phyloP scores from a whole-genome alignment of 2,329 filamentous ascomycete species.

The Gaeumannomyces tritici region DNA sequence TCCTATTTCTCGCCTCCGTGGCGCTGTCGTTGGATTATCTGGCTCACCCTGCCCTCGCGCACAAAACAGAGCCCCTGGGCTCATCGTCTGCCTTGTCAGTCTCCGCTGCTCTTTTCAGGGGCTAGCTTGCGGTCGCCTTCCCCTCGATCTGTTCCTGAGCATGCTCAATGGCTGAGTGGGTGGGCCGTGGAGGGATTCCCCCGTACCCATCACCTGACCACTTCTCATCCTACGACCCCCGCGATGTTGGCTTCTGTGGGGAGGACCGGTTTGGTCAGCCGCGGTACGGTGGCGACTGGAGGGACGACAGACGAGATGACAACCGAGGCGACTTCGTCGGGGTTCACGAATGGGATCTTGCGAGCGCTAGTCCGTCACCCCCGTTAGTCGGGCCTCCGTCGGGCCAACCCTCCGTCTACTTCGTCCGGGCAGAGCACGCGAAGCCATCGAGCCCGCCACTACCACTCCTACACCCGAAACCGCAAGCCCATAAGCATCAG shows the following conservation, averaged over 20 bases:
- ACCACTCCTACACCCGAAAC: neutral
- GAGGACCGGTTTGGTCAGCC: neutral
- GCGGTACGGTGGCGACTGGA: neutral
- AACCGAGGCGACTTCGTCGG: neutral
- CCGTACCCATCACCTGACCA: neutral
- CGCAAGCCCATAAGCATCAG: slow-evolving; percentile 4
- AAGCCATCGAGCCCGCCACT: neutral
- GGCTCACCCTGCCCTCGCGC: neutral
- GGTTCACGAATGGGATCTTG: neutral
- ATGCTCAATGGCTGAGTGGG: neutral
- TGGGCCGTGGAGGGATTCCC: neutral
- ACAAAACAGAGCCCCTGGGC: neutral
- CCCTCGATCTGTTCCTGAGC: neutral
- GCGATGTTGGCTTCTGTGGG: neutral
- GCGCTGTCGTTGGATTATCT: neutral
- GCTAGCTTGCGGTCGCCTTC: neutral
- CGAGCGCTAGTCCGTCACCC: neutral
- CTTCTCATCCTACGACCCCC: neutral
- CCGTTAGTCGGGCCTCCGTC: neutral
- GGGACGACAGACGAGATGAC: neutral
- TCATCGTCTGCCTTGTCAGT: neutral
- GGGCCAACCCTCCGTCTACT: neutral
- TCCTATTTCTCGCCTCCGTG: neutral
- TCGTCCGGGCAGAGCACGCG: neutral
- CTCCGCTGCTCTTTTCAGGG: neutral